Percentiles rank a stretch among this genome's conserved stretches.
phyloP scores from a whole-genome alignment of 768 basidiomycete species.

The Mrakia blollopis region DNA sequence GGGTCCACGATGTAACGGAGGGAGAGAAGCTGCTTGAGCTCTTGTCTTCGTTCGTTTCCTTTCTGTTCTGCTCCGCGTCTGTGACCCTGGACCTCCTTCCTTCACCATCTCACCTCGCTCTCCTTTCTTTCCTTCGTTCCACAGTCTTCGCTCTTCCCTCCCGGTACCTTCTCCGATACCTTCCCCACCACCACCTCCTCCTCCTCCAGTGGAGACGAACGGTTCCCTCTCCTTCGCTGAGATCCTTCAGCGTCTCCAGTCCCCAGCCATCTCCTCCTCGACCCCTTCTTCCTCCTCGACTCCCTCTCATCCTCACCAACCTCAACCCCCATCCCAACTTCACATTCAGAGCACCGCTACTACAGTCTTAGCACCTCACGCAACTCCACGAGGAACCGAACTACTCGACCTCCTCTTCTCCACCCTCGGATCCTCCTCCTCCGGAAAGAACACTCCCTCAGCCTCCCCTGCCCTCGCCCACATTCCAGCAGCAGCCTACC shows the following conservation, averaged over 20 bases:
- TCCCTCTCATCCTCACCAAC: not conserved
- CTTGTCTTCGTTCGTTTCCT: slow-evolving; percentile 20
- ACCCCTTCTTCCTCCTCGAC: no score
- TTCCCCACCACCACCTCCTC: not conserved
- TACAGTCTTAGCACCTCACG: not conserved
- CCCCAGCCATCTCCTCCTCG: slow-evolving; percentile 18
- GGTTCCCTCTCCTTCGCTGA: slow-evolving; percentile 32
- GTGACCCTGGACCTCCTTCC: not conserved
- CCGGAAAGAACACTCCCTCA: not conserved
- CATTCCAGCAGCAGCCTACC: not conserved
- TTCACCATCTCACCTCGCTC: not conserved
- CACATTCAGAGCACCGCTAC: not conserved
- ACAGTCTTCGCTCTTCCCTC: slow-evolving; percentile 7
- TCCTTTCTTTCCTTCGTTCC: not conserved
- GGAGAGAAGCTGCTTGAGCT: slow-evolving; percentile 26
- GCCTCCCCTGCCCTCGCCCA: not conserved
- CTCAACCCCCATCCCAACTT: not conserved
- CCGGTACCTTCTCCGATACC: not conserved
- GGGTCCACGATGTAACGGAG: slow-evolving; percentile 28
- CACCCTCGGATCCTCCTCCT: not conserved
- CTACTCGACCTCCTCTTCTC: slow-evolving; percentile 24
- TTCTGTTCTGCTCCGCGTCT: not conserved
- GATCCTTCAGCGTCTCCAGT: slow-evolving; percentile 30
- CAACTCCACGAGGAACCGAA: slow-evolving; percentile 4
- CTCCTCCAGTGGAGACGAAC: slow-evolving; percentile 9